Evolutionary conservation across 441 rosid species (phyloP).

Genomic region (Erodium moschatum): DNA sequence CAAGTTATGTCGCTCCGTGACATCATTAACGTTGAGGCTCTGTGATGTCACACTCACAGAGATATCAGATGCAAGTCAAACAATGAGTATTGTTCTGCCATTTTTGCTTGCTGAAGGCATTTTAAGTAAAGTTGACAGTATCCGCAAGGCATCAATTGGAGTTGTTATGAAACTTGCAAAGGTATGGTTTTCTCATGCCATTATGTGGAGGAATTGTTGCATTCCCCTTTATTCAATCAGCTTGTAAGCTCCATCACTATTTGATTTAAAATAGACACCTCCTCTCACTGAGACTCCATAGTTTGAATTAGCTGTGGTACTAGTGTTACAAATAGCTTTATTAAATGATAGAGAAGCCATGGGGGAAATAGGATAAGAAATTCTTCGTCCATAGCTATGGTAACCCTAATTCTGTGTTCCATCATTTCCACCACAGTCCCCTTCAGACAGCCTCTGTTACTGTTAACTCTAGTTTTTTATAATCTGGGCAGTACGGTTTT

Average conservation of each 20-base stretch:
- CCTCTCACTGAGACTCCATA: background rate
- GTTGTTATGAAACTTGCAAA: conserved; percentile 96
- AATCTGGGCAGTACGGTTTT: background rate
- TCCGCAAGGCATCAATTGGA: conserved; percentile 87
- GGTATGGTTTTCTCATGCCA: conserved; percentile 37
- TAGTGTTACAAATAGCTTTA: background rate
- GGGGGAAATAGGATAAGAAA: background rate
- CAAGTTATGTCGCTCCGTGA: conserved; percentile 65
- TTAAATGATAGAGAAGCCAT: background rate
- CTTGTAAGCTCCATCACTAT: background rate
- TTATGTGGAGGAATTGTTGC: conserved; percentile 12
- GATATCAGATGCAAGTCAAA: conserved; percentile 55
- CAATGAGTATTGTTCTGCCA: conserved; percentile 84
- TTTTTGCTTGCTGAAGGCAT: conserved; percentile 86
- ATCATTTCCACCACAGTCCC: background rate
- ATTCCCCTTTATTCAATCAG: background rate
- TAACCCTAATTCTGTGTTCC: background rate
- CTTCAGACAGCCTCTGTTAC: background rate
- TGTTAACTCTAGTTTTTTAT: background rate
- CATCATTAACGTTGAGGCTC: conserved; percentile 77
- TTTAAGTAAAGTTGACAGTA: conserved; percentile 75
- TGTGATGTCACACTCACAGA: conserved; percentile 89
- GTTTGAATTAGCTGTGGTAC: background rate
- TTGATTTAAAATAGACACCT: background rate
- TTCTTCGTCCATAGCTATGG: background rate